Conservation (phyloP, 148 eudicot species). For the Vaccinium myrtillus region DNA sequence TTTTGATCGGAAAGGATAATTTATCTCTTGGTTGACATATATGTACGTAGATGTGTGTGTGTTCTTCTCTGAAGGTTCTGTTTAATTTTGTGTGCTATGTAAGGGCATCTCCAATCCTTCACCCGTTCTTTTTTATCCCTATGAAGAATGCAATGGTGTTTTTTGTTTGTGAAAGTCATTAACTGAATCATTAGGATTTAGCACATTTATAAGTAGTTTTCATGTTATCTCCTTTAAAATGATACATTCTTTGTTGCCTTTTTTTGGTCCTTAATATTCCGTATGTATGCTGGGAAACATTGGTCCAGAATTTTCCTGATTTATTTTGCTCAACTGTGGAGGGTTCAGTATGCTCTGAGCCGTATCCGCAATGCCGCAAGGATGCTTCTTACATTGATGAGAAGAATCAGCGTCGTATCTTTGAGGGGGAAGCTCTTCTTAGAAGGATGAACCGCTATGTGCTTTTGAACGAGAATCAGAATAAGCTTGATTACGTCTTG, state of each 20-base stretch:
- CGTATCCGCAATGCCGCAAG: conserved; percentile 38
- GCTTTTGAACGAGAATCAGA: conserved; percentile 38
- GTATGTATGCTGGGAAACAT: not conserved
- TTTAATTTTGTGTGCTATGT: not conserved
- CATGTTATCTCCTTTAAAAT: not conserved
- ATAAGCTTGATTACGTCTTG: conserved; percentile 45
- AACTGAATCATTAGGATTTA: not conserved
- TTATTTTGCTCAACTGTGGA: conserved; percentile 14
- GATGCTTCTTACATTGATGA: conserved; percentile 37
- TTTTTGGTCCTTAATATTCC: not conserved
- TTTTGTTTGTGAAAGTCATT: not conserved
- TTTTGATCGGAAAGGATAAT: not conserved
- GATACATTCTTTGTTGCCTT: not conserved
- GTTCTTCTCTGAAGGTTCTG: not conserved
- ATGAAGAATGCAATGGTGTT: not conserved
- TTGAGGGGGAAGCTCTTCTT: conserved; percentile 43
- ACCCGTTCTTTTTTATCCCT: too few species aligned
- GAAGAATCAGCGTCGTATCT: conserved; percentile 36
- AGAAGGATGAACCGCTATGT: conserved; percentile 39
- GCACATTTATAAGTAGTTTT: not conserved
- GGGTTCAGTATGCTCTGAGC: conserved; percentile 35
- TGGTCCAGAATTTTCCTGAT: not conserved
- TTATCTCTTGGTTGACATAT: not conserved
- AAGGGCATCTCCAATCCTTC: not conserved
- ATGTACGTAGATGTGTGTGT: not conserved